Conservation (phyloP, 2,329 filamentous ascomycete genomes). For the Polychaeton citri region DNA sequence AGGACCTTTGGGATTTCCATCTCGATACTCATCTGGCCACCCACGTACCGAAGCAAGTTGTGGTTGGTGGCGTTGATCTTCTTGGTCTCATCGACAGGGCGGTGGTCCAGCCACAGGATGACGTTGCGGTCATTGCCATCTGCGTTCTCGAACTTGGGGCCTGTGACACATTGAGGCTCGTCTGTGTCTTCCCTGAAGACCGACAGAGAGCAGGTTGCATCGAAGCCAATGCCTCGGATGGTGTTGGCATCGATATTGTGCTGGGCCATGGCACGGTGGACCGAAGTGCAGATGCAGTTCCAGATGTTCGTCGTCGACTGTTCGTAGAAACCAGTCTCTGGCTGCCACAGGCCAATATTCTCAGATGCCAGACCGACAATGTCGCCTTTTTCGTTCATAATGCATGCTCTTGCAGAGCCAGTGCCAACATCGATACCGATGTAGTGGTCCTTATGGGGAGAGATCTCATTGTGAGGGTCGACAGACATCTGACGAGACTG, state of each 20-base stretch:
- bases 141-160: conserved; percentile 65
- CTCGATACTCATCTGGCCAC: conserved; percentile 96
- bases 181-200: conserved; percentile 84
- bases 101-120: conserved; percentile 93
- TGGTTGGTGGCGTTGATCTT: conserved; percentile 89
- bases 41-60: conserved; percentile 88
- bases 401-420: conserved; percentile 85
- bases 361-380: conserved; percentile 52
- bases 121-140: conserved; percentile 81
- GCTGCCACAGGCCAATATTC: conserved; percentile 40
- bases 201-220: conserved; percentile 93
- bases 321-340: conserved; percentile 50
- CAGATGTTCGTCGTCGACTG: conserved; percentile 98
- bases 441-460: conserved; percentile 45
- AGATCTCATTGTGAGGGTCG: conserved; percentile 43
- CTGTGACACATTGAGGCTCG: conserved; percentile 81
- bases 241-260: conserved; percentile 62
- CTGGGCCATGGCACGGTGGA: conserved; percentile 69
- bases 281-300: conserved; percentile 82
- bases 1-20: conserved; percentile 99
- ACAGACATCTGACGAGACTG: conserved; percentile 35
- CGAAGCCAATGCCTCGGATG: conserved; percentile 87
- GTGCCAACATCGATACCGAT: conserved; percentile 95
- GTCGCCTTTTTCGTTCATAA: conserved; percentile 83
- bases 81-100: conserved; percentile 77